A percentile compares a stretch with the other conserved stretches of the same genome.
These are phyloP conservation scores for Suillus discolor DNA, from an alignment of 768 basidiomycete species.

Conservation along the genomic window DNA sequence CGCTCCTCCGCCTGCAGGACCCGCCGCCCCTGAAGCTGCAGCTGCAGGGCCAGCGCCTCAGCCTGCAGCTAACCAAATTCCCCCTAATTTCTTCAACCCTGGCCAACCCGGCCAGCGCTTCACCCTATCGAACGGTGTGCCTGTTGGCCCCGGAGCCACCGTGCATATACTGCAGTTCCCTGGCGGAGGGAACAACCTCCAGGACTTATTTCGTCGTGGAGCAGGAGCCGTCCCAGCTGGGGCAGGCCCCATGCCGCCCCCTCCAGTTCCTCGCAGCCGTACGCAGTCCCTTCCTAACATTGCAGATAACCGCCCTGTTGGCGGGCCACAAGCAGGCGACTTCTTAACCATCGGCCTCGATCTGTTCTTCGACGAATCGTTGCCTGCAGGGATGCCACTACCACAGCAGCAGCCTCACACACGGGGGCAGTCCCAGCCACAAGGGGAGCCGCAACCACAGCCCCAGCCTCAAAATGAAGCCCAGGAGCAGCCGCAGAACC, in stretches of 20 bases:
- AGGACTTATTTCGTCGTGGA: constrained; percentile 8
- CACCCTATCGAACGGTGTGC: constrained; percentile 18
- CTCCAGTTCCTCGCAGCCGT: constrained; percentile 9
- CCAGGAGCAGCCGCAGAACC: constrained; percentile 3
- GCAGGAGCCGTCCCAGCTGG: constrained; percentile 5
- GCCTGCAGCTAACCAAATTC: constrained; percentile 14
- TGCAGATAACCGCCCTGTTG: constrained; percentile 18
- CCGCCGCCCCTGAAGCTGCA: constrained; percentile 3
- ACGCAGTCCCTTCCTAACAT: constrained; percentile 21
- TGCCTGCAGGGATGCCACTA: constrained; percentile 7
- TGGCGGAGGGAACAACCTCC: constrained; percentile 10
- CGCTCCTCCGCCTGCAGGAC: constrained; percentile 8
- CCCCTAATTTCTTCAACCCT: constrained; percentile 5
- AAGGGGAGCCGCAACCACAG: not conserved
- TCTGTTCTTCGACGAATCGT: constrained; percentile 34
- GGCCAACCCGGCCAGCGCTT: constrained; percentile 15
- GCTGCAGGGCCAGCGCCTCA: constrained; percentile 8
- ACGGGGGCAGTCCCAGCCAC: not conserved
- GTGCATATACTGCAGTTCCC: constrained; percentile 31
- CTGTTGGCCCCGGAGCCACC: constrained; percentile 19
- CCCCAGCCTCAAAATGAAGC: not conserved
- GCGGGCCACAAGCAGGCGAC: constrained; percentile 20
- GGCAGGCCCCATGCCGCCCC: constrained; percentile 15
- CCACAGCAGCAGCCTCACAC: not conserved
- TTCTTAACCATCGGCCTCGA: constrained; percentile 44